These are phyloP conservation scores for Tetrahymena thermophila DNA, from an alignment of 73 alveolate genomes.

Conservation along the genomic window DNA sequence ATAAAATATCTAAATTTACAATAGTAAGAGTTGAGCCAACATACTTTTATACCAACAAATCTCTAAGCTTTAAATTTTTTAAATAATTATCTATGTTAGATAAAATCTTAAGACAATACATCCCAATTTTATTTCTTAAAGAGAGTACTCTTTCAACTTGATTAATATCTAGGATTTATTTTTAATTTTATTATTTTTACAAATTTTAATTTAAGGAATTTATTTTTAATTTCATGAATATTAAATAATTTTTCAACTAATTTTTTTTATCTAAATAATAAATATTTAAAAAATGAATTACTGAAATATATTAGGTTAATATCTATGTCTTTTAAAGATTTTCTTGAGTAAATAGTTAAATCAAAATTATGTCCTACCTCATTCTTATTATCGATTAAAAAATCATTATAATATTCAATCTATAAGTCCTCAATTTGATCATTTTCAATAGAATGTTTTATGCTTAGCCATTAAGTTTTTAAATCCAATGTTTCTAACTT, in stretches of 20 bases:
- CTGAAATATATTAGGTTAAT: neutral
- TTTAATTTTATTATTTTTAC: neutral
- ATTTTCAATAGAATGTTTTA: neutral
- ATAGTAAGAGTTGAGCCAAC: neutral
- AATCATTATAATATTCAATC: neutral
- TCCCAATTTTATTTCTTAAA: neutral
- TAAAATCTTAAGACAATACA: neutral
- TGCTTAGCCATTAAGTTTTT: neutral
- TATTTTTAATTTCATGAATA: neutral
- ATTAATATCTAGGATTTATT: neutral
- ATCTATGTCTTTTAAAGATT: neutral
- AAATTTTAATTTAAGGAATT: neutral
- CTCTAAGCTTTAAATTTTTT: neutral
- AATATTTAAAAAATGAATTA: neutral
- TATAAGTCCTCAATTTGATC: neutral
- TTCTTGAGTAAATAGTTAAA: neutral
- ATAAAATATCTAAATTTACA: neutral
- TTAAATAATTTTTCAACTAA: neutral
- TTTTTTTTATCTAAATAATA: neutral
- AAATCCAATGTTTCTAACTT: neutral
- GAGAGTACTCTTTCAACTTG: neutral
- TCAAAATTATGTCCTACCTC: neutral
- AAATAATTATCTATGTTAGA: neutral
- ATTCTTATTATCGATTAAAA: neutral
- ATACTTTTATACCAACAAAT: neutral